phyloP scores from a whole-genome alignment of 1,284 basidiomycete genomes.

The Trametes pubescens region DNA sequence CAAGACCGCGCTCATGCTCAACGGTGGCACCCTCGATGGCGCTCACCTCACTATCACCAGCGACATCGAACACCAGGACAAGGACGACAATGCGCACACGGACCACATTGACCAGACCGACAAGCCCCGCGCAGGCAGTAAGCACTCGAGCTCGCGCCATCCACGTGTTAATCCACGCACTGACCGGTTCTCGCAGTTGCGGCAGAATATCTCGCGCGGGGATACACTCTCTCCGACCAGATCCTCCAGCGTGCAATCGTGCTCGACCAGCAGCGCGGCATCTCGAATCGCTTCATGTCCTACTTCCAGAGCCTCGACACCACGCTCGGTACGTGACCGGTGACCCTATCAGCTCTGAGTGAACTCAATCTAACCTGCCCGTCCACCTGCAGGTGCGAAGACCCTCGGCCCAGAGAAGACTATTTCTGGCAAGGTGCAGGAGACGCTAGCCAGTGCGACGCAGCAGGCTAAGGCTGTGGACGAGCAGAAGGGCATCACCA shows the following conservation, averaged over 20 bases:
- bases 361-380: not conserved
- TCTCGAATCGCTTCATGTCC: conserved; percentile 82
- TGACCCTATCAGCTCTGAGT: not conserved
- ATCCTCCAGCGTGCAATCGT: conserved; percentile 89
- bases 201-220: conserved; percentile 90
- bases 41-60: conserved; percentile 68
- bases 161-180: not conserved
- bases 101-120: conserved; percentile 74
- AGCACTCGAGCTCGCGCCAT: conserved; percentile 8
- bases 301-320: conserved; percentile 81
- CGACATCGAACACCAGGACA: conserved; percentile 65
- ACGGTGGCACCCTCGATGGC: conserved; percentile 76
- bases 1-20: conserved; percentile 83
- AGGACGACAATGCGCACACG: conserved; percentile 44
- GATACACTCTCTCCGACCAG: conserved; percentile 83
- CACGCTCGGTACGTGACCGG: conserved; percentile 59
- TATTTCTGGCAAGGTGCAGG: conserved; percentile 75
- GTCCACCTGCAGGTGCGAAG: conserved; percentile 44
- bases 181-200: conserved; percentile 60
- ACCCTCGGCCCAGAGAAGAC: conserved; percentile 79
- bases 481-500: conserved; percentile 80
- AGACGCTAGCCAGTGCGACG: conserved; percentile 64
- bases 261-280: conserved; percentile 86
- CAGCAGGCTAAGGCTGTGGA: conserved; percentile 79
- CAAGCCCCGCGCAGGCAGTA: conserved; percentile 84